Base-by-base conservation (phyloP, 2,329 filamentous ascomycete genomes). In the Aureobasidium sp. region DNA sequence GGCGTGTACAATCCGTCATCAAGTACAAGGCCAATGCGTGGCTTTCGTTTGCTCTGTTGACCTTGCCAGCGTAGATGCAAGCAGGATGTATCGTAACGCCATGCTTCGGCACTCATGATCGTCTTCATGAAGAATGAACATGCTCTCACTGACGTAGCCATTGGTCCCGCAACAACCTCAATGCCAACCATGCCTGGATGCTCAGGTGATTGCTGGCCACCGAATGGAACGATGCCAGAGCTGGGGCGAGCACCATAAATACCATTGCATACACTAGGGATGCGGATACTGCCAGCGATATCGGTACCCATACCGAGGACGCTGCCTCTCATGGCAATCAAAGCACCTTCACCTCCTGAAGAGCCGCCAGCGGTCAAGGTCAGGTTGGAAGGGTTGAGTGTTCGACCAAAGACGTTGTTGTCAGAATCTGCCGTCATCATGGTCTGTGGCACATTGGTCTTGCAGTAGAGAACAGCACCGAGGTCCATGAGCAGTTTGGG, bases 201-300 rank as follows among this genome's bases (percentile, higher is more conserved):
- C 6, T 40, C 55, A 11, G 55, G 55, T 30, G 37, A 39, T 21
- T 39, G 30, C 21, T 57, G 55, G 7, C 45, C 55, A 5, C 16
- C 52, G 24, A 40, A 57, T 8, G 55, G 55, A 7, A 57, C 45
- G 25, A 55, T 54, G 14, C 52, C 55, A 42, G 51, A 40, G 14
- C 55, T 60, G 3, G 60, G 60, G 27, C 57, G 57, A 56, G 65
- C 62, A 4, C 64, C 65, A 38, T 62, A 66, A 21, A 64, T 63
- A 7, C 65, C 66, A 45, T 70, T 68, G 70, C 90, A 90, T 61
- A 95, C 90, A 53, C 95, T 86, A 68, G 86, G 91, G 65, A 96
- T 93, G 61, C 84, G 81, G 63, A 94, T 84, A 51, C 68, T 73
- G 1, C 77, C 77, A 1, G 74, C 77, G 41, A 85, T 74, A 65